Evolutionary conservation across 345 rosid genomes (phyloP), one percentile per base, ranked within the genome.

Genomic region (Lenwebbia sp.): DNA sequence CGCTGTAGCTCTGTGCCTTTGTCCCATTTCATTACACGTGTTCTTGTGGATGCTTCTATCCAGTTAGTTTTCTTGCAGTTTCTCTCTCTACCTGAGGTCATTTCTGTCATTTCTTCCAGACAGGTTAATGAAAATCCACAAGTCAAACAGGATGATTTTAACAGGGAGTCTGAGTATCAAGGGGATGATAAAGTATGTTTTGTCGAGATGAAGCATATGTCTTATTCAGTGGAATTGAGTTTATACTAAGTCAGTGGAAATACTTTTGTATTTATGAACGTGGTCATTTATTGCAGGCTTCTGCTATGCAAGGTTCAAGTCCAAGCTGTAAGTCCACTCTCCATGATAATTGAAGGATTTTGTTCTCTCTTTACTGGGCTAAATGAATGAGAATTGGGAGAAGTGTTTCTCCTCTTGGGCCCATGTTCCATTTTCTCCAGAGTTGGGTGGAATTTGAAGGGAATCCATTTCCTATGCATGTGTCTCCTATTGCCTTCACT

Each of bases 111-210:
- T 56, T 84, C 82, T 57, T 75, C 51, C 88, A 87, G 88, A 37
- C 84, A 56, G 76, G 50, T 58, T 37, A 41, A 87, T 74, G 88
- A 87, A 74, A 86, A 78, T 41, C 84, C 81, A 78, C 78, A 76
- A 54, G 58, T 57, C 78, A 83, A 76, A 78, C 15, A 23, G 78
- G 41, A 44, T 52, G 26, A 84, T n/a, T 60, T 22, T 33, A n/a
- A 30, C 30, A 58, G 83, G 70, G 54, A n/a, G 33, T 56, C 84
- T 84, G 60, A 87, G 58, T 37, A 50, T 75, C 53, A 37, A 7
- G 62, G 52, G 57, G 65, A 10, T 13, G 17, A 75, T 37, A 84
- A 58, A 76, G 86, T 87, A 57, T 49, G 88, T 87, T 30, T 30
- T 65, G 54, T 62, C 13, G 1, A 51, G 28, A 65, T 37, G 30